Percentiles rank a stretch among this genome's conserved stretches.
phyloP scores from a whole-genome alignment of 495 filamentous ascomycete species.

The Amphirosellinia nigrospora region DNA sequence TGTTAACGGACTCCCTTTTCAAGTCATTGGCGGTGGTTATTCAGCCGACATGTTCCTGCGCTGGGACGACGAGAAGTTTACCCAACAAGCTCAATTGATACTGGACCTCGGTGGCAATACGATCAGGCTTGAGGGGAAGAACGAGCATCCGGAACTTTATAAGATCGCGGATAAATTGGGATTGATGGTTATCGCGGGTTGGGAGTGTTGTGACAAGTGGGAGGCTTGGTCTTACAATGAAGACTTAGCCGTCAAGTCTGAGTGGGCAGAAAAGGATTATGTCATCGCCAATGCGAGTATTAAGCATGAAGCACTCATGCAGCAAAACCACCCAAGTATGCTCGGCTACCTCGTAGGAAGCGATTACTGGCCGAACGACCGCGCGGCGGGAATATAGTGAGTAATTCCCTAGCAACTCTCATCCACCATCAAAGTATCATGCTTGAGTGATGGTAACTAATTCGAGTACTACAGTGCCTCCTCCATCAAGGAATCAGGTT shows the following conservation, averaged over 20 bases:
- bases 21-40: constrained; percentile 66
- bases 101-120: constrained; percentile 69
- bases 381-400: constrained; percentile 56
- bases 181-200: constrained; percentile 67
- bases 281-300: constrained; percentile 58
- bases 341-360: constrained; percentile 64
- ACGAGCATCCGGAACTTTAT: constrained; percentile 66
- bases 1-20: constrained; percentile 64
- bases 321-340: constrained; percentile 63
- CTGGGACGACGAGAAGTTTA: constrained; percentile 53
- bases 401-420: background rate
- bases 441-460: background rate
- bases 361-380: constrained; percentile 67
- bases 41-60: constrained; percentile 67
- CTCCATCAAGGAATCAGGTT: constrained; percentile 58
- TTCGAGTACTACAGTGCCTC: constrained; percentile 30
- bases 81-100: constrained; percentile 54
- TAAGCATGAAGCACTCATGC: constrained; percentile 64
- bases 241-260: constrained; percentile 50
- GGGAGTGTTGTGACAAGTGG: constrained; percentile 76
- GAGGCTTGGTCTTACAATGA: constrained; percentile 69
- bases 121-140: constrained; percentile 68
- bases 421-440: no score
- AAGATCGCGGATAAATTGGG: constrained; percentile 63
- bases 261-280: constrained; percentile 63